Evolutionary conservation across 257 asterid genomes (phyloP).

Genomic region (Lantana camara): DNA sequence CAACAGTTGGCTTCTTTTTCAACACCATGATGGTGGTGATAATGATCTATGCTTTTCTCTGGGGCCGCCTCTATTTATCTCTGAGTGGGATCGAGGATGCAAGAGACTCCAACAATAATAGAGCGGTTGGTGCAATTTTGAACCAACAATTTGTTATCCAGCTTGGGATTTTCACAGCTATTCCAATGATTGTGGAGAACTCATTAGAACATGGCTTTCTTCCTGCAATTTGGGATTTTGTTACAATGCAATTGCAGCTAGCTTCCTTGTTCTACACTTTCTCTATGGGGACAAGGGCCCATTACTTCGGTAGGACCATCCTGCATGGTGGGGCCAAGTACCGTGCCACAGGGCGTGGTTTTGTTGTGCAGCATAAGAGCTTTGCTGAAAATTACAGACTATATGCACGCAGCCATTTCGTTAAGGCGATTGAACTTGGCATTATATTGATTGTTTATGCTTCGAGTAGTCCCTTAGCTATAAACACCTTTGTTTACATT

Average conservation of each 20-base stretch:
- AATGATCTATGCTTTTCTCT: constrained; percentile 74
- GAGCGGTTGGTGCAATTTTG: constrained; percentile 79
- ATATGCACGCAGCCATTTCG: constrained; percentile 91
- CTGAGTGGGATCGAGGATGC: constrained; percentile 80
- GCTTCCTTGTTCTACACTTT: constrained; percentile 77
- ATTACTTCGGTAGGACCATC: constrained; percentile 89
- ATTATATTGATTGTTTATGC: constrained; percentile 79
- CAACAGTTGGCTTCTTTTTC: constrained; percentile 88
- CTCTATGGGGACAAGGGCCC: constrained; percentile 94
- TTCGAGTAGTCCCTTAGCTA: constrained; percentile 51
- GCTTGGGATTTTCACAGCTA: constrained; percentile 80
- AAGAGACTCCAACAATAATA: constrained; percentile 53
- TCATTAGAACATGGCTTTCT: constrained; percentile 88
- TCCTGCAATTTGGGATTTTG: constrained; percentile 83
- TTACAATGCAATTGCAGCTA: constrained; percentile 85
- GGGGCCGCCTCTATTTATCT: constrained; percentile 94
- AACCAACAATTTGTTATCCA: constrained; percentile 93
- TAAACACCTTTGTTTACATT: constrained; percentile 66
- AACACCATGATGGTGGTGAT: constrained; percentile 81
- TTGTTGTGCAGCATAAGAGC: constrained; percentile 88
- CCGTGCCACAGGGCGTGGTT: constrained; percentile 95
- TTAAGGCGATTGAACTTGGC: constrained; percentile 95
- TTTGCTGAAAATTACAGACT: constrained; percentile 84
- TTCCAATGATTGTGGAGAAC: constrained; percentile 95
- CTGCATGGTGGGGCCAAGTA: constrained; percentile 97